Percentiles rank a stretch among this genome's conserved stretches.
phyloP scores from a whole-genome alignment of 2,329 filamentous ascomycete genomes.

The Stagonosporopsis tanaceti region DNA sequence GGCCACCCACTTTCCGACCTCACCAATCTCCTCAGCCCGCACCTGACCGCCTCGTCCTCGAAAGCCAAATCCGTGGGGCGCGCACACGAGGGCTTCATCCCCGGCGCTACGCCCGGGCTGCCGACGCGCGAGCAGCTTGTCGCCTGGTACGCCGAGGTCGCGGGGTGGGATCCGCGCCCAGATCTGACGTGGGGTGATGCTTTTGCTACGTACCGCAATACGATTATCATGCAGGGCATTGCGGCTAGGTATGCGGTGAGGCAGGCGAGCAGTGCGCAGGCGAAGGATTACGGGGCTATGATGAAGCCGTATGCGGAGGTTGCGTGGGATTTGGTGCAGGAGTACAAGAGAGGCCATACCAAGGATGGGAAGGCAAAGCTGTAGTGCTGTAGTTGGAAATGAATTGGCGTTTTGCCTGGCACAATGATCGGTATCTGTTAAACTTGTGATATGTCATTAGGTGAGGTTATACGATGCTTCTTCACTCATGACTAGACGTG shows the following conservation, averaged over 20 bases:
- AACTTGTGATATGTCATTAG: background rate
- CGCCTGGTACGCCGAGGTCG: conserved; percentile 71
- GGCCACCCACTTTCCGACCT: conserved; percentile 95
- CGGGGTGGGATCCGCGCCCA: conserved; percentile 73
- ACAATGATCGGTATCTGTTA: background rate
- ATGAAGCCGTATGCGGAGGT: conserved; percentile 77
- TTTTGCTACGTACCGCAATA: conserved; percentile 66
- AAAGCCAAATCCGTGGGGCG: conserved; percentile 50
- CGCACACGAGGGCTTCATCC: conserved; percentile 64
- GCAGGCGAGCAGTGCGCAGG: conserved; percentile 89
- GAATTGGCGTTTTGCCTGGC: background rate
- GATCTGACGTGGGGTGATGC: conserved; percentile 71
- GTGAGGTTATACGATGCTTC: background rate
- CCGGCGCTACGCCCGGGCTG: conserved; percentile 71
- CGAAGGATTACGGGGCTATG: conserved; percentile 73
- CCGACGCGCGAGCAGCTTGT: conserved; percentile 67
- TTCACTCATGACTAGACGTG: background rate
- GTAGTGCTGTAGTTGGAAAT: conserved; percentile 25
- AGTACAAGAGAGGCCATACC: conserved; percentile 51
- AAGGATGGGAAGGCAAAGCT: conserved; percentile 46
- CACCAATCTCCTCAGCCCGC: conserved; percentile 73
- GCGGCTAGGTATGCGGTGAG: conserved; percentile 83
- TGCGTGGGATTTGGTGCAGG: conserved; percentile 76
- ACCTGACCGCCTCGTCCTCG: conserved; percentile 50
- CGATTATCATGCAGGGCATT: conserved; percentile 84